Conservation (phyloP, 2,329 filamentous ascomycete species). For the Fusarium sp. region DNA sequence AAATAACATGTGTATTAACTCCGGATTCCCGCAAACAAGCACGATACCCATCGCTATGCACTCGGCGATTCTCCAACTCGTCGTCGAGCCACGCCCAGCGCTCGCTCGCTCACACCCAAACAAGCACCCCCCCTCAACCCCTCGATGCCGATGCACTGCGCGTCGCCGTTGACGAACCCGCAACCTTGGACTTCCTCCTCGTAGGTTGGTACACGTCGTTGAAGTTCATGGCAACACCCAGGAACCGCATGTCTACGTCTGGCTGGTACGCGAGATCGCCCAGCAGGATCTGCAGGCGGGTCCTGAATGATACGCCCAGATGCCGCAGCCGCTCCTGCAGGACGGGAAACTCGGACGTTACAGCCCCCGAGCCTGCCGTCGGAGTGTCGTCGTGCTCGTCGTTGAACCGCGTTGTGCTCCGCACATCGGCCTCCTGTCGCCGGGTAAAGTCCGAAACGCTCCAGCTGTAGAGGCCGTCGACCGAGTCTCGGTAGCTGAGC, state of each 20-base stretch:
- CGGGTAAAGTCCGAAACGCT: constrained; percentile 92
- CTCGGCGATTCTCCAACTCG: background rate
- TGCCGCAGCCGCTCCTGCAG: constrained; percentile 76
- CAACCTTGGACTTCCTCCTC: constrained; percentile 64
- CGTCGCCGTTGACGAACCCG: constrained; percentile 34
- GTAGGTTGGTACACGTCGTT: constrained; percentile 93
- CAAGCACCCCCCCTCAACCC: constrained; percentile 31
- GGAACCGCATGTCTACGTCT: constrained; percentile 92
- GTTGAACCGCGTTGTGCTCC: constrained; percentile 65
- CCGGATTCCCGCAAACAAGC: constrained; percentile 6
- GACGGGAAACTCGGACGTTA: constrained; percentile 72
- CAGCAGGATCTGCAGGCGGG: constrained; percentile 78
- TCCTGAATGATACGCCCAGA: constrained; percentile 77
- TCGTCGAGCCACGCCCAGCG: constrained; percentile 14
- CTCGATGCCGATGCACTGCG: constrained; percentile 39
- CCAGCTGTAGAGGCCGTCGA: constrained; percentile 94
- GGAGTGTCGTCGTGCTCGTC: constrained; percentile 38
- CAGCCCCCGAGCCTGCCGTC: constrained; percentile 57
- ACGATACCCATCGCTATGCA: constrained; percentile 12
- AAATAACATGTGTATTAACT: constrained; percentile 11
- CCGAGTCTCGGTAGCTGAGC: constrained; percentile 90
- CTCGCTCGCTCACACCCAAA: background rate
- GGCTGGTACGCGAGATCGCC: constrained; percentile 93
- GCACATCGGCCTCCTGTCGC: constrained; percentile 83
- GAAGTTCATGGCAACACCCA: constrained; percentile 98